phyloP scores from a whole-genome alignment of 345 rosid genomes.

The Brassica cretica region DNA sequence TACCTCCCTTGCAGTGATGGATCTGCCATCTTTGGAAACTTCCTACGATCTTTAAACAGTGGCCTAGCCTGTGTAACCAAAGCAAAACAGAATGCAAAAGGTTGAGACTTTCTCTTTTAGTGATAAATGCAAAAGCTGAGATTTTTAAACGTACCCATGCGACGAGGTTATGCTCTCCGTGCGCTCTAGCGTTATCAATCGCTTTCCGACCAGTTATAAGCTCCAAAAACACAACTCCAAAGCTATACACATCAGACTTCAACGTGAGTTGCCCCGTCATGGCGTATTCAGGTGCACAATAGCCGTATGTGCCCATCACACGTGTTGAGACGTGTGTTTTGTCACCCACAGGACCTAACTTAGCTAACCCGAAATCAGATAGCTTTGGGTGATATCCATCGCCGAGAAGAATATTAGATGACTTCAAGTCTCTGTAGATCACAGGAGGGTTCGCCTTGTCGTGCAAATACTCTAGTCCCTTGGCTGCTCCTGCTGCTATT shows the following conservation, averaged over 20 bases:
- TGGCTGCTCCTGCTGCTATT: conserved; percentile 98
- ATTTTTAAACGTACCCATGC: conserved; percentile 71
- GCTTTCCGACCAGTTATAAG: conserved; percentile 98
- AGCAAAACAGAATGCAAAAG: conserved; percentile 14
- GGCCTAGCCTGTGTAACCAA: conserved; percentile 78
- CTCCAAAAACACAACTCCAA: conserved; percentile 97
- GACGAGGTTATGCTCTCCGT: conserved; percentile 93
- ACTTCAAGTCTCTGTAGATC: conserved; percentile 89
- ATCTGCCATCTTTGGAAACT: conserved; percentile 96
- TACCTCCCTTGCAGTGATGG: conserved; percentile 84
- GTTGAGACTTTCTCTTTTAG: background rate
- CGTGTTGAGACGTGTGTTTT: conserved; percentile 98
- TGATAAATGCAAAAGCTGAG: background rate
- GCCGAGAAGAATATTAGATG: conserved; percentile 91
- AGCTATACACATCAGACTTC: conserved; percentile 94
- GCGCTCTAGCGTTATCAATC: conserved; percentile 72
- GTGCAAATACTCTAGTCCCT: conserved; percentile 92
- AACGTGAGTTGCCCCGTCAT: conserved; percentile 98
- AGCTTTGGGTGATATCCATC: conserved; percentile 93
- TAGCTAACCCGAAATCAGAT: conserved; percentile 96
- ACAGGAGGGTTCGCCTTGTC: conserved; percentile 98
- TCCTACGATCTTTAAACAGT: conserved; percentile 90
- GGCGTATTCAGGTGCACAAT: conserved; percentile 98
- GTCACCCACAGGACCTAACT: conserved; percentile 97
- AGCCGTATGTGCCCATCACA: conserved; percentile 98